These are phyloP conservation scores for Huntiella savannae DNA, from an alignment of 2,329 filamentous ascomycete species.

Conservation along the genomic window DNA sequence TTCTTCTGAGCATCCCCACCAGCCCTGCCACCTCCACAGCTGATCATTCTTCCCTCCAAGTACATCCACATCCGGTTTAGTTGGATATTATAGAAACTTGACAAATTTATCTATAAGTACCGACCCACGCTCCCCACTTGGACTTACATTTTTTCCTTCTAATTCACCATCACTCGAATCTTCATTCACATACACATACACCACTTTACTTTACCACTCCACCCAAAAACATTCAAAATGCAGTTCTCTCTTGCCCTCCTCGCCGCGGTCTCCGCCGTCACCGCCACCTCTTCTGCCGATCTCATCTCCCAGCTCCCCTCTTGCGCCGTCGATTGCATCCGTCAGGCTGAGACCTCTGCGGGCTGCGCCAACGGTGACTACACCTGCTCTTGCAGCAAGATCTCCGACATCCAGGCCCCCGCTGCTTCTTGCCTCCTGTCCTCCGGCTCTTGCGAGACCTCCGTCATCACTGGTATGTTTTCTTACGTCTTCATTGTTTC, in stretches of 20 bases:
- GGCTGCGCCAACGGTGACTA: slow-evolving; percentile 9
- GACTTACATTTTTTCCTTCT: no score
- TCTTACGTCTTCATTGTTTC: no score
- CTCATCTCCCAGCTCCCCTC: slow-evolving; percentile 10
- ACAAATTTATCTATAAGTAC: no score
- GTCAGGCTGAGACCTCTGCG: slow-evolving; percentile 3
- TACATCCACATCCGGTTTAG: no score
- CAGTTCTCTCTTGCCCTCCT: slow-evolving; percentile 7
- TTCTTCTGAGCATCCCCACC: no score
- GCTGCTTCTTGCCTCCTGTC: slow-evolving; percentile 8
- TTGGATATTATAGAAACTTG: no score
- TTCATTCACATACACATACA: no score
- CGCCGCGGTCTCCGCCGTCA: slow-evolving; percentile 5
- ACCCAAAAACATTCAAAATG: slow-evolving; percentile 6
- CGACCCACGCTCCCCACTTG: no score
- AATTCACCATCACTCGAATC: no score
- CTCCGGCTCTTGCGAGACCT: slow-evolving; percentile 17
- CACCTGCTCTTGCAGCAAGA: slow-evolving; percentile 10
- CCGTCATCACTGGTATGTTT: slow-evolving; percentile 20
- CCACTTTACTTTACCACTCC: neutral
- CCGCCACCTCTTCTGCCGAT: slow-evolving; percentile 9
- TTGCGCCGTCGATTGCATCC: slow-evolving; percentile 11
- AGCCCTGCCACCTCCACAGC: no score
- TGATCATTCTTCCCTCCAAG: no score
- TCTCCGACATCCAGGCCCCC: slow-evolving; percentile 3